These are phyloP conservation scores for Citrullus colocynthis DNA, from an alignment of 306 rosid species.

Conservation along the genomic window DNA sequence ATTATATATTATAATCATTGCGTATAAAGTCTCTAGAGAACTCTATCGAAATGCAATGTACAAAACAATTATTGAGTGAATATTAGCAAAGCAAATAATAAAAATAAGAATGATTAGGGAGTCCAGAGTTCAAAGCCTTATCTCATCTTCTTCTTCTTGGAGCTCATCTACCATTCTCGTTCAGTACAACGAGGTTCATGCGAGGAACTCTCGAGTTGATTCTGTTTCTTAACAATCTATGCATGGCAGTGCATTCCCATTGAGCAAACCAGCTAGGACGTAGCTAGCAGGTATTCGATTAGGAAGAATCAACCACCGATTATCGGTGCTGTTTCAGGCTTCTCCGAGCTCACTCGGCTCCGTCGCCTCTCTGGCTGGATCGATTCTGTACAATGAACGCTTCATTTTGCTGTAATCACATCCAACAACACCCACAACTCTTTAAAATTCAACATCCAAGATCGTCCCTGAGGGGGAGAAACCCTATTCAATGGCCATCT, in stretches of 20 bases:
- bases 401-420: conserved; percentile 10
- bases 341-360: background rate
- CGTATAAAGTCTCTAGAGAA: no score
- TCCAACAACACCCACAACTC: background rate
- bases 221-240: background rate
- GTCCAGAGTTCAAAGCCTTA: background rate
- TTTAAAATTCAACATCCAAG: background rate
- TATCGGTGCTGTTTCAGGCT: background rate
- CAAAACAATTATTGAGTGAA: no score
- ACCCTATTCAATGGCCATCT: conserved; percentile 27
- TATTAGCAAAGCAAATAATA: no score
- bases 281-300: background rate
- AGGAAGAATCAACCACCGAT: background rate
- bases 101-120: background rate
- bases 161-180: background rate
- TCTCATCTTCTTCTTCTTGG: background rate
- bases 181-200: background rate
- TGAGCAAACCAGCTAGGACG: background rate
- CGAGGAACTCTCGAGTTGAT: background rate
- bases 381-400: background rate
- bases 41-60: no score
- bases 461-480: conserved; percentile 14
- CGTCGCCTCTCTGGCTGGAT: background rate
- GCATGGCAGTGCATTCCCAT: background rate
- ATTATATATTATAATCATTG: no score